A percentile compares a stretch with the other conserved stretches of the same genome.
These are phyloP conservation scores for Fusarium irregulare DNA, from an alignment of 2,329 filamentous ascomycete species.

Conservation along the genomic window DNA sequence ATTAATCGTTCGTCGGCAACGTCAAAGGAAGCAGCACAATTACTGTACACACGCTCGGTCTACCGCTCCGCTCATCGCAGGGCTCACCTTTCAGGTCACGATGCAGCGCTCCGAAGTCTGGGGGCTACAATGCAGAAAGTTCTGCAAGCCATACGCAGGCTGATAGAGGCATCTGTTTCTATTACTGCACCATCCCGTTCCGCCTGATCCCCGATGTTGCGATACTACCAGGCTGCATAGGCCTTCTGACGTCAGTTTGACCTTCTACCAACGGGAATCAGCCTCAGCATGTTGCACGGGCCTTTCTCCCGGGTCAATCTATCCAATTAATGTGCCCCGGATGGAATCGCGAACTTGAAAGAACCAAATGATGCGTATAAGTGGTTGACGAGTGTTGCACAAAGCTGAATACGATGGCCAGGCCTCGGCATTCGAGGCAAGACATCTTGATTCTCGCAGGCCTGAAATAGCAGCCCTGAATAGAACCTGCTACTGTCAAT, in stretches of 20 bases:
- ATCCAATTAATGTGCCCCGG: background rate
- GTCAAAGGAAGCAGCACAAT: background rate
- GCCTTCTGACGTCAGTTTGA: conserved; percentile 3
- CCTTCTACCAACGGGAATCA: conserved; percentile 8
- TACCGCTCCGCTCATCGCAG: conserved; percentile 8
- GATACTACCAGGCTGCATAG: conserved; percentile 14
- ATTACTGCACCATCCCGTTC: conserved; percentile 27
- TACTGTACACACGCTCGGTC: background rate
- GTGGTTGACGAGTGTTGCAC: conserved; percentile 21
- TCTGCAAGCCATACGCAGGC: conserved; percentile 7
- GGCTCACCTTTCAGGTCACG: conserved; percentile 13
- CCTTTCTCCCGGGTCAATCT: background rate
- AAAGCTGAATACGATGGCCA: conserved; percentile 26
- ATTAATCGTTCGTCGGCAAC: conserved; percentile 13
- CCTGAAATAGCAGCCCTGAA: conserved; percentile 25
- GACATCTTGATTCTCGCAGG: conserved; percentile 16
- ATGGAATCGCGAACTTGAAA: background rate
- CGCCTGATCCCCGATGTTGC: conserved; percentile 7
- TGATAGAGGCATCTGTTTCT: conserved; percentile 26
- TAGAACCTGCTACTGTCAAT: conserved; percentile 24
- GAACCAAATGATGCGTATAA: background rate
- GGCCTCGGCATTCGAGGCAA: conserved; percentile 11
- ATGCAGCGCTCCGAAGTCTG: conserved; percentile 25
- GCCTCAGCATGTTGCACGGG: conserved; percentile 10
- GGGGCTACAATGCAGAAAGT: background rate